Conservation (phyloP, 2,329 filamentous ascomycete species). For the Stagonosporopsis vannaccii region DNA sequence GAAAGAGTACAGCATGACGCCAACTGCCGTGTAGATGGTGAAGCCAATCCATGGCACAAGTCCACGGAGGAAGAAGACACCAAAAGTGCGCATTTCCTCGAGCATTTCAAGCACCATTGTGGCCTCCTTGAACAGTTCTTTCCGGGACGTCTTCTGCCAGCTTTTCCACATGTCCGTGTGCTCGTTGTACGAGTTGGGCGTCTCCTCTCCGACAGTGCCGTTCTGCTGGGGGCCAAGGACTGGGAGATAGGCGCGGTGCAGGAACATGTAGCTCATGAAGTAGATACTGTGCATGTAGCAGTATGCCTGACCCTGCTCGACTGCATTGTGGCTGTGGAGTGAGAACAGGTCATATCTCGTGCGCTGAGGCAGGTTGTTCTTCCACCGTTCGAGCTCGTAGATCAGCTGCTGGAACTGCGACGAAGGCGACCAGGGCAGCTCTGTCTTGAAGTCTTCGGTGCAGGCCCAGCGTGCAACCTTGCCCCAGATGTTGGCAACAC, state of each 20-base stretch:
- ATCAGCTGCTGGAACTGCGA: conserved; percentile 49
- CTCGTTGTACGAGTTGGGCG: conserved; percentile 42
- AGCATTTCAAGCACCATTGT: conserved; percentile 51
- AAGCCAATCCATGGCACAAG: conserved; percentile 53
- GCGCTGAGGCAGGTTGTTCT: conserved; percentile 43
- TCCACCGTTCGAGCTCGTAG: conserved; percentile 47
- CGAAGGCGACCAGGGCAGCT: conserved; percentile 46
- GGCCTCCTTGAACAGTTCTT: conserved; percentile 47
- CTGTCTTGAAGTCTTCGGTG: conserved; percentile 44
- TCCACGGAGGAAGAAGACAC: conserved; percentile 50
- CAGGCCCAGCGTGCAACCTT: conserved; percentile 53
- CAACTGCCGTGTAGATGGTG: conserved; percentile 52
- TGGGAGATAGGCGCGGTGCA: conserved; percentile 51
- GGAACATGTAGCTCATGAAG: conserved; percentile 53
- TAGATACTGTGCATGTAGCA: conserved; percentile 54
- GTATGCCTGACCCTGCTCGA: conserved; percentile 52
- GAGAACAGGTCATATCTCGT: conserved; percentile 50
- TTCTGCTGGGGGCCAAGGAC: conserved; percentile 47
- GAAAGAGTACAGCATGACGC: conserved; percentile 51
- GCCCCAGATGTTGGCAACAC: conserved; percentile 52
- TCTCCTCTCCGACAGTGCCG: conserved; percentile 36
- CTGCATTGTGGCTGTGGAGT: conserved; percentile 51
- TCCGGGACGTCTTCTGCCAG: conserved; percentile 48
- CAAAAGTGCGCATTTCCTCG: conserved; percentile 52
- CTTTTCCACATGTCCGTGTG: conserved; percentile 45